Percentiles rank a stretch among this genome's conserved stretches.
These are phyloP conservation scores for Saccharomycopsis crataegensis DNA, from an alignment of 1,139 yeast species.

Conservation along the genomic window DNA sequence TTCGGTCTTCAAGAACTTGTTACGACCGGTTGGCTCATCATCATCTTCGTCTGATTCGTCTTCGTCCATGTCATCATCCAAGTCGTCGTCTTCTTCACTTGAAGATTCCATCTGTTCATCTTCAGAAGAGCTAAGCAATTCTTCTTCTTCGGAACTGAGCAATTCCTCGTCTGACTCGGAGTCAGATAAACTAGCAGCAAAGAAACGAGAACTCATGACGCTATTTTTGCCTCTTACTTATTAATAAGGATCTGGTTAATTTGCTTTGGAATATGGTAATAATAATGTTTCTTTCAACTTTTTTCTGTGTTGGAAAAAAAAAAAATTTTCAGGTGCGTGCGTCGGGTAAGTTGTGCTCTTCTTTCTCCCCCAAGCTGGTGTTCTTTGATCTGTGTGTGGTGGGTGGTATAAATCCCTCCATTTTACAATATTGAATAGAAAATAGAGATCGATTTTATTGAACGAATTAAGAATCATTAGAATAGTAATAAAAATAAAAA, in stretches of 20 bases:
- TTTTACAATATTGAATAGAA: not conserved
- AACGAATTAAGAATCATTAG: too few species aligned
- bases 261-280: not conserved
- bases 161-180: conserved; percentile 58
- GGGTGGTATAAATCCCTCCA: too few species aligned
- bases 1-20: conserved; percentile 18
- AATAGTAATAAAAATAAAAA: not conserved
- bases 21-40: conserved; percentile 33
- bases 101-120: conserved; percentile 45
- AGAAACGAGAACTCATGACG: conserved; percentile 17
- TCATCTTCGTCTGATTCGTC: conserved; percentile 36
- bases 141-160: conserved; percentile 59
- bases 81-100: conserved; percentile 26
- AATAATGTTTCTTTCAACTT: not conserved
- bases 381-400: too few species aligned
- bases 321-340: not conserved
- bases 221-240: not conserved
- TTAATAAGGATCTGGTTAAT: not conserved
- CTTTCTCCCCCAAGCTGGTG: not conserved
- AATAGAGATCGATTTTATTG: not conserved
- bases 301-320: not conserved
- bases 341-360: not conserved
- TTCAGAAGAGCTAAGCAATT: conserved; percentile 42
- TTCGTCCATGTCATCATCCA: conserved; percentile 31
- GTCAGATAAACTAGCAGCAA: conserved; percentile 18